Conservation (phyloP, 805 yeast genomes). For the Nakazawaea wyomingensis region DNA sequence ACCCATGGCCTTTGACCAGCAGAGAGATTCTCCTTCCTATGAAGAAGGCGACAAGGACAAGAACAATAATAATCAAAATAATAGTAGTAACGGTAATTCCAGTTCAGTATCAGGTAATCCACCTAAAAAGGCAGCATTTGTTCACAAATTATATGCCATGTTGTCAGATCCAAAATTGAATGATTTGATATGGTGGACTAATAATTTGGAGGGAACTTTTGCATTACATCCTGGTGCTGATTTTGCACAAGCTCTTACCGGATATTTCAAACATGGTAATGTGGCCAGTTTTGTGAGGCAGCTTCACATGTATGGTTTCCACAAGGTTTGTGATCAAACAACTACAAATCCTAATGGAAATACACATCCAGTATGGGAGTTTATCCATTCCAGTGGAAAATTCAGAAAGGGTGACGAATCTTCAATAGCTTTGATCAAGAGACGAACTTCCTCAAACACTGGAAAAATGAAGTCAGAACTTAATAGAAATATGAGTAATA, state of each 20-base stretch:
- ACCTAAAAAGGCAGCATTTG: constrained; percentile 54
- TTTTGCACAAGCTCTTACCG: constrained; percentile 55
- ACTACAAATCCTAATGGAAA: constrained; percentile 13
- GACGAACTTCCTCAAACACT: constrained; percentile 38
- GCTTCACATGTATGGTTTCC: constrained; percentile 94
- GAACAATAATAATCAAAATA: neutral
- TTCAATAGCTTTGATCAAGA: constrained; percentile 39
- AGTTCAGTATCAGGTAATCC: neutral
- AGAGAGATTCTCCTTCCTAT: neutral
- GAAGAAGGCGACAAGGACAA: neutral
- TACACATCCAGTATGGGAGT: constrained; percentile 44
- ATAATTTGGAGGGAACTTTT: constrained; percentile 44
- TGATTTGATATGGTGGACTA: constrained; percentile 61
- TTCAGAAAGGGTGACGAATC: constrained; percentile 44
- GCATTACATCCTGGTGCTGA: constrained; percentile 61
- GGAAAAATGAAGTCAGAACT: constrained; percentile 11
- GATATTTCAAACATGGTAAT: constrained; percentile 89
- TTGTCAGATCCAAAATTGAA: constrained; percentile 47
- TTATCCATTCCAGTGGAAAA: constrained; percentile 46
- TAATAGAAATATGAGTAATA: constrained; percentile 2
- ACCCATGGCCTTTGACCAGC: neutral
- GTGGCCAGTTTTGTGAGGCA: constrained; percentile 92
- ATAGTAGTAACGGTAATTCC: neutral
- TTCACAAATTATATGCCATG: constrained; percentile 60
- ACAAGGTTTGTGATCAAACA: constrained; percentile 56